phyloP scores from a whole-genome alignment of 1,284 basidiomycete genomes.

The Singerocomus inundabilis region DNA sequence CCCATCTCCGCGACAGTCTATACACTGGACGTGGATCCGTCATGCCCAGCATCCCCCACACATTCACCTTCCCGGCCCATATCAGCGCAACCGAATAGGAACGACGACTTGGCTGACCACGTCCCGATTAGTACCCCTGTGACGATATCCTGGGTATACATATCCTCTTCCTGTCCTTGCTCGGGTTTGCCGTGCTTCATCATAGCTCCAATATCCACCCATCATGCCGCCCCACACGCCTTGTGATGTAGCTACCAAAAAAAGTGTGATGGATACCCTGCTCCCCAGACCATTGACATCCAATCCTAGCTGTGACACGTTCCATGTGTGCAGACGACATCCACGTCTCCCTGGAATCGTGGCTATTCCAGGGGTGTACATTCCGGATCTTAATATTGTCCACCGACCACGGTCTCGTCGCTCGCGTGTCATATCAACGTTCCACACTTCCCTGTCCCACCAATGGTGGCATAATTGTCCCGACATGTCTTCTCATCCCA shows the following conservation, averaged over 20 bases:
- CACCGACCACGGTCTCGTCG: neutral
- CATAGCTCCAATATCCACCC: no score
- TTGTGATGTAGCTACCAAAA: conserved; percentile 1
- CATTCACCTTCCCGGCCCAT: no score
- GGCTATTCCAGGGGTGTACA: neutral
- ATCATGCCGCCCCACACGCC: conserved; percentile 11
- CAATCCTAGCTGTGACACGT: neutral
- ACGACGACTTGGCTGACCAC: neutral
- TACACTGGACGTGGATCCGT: no score
- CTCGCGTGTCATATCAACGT: conserved; percentile 1
- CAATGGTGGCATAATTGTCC: neutral
- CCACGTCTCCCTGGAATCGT: conserved; percentile 6
- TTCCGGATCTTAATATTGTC: neutral
- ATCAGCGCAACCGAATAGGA: conserved; percentile 7
- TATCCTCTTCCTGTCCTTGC: neutral
- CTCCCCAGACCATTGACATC: conserved; percentile 3
- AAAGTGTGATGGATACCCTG: neutral
- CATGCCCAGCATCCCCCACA: no score
- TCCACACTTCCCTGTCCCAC: neutral
- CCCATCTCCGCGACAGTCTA: neutral
- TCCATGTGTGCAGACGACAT: neutral
- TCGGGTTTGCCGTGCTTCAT: no score
- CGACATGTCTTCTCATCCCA: conserved; percentile 8
- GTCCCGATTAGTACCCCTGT: neutral
- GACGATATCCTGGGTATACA: neutral